Conservation (phyloP, 441 rosid species). For the Jatropha podagrica region DNA sequence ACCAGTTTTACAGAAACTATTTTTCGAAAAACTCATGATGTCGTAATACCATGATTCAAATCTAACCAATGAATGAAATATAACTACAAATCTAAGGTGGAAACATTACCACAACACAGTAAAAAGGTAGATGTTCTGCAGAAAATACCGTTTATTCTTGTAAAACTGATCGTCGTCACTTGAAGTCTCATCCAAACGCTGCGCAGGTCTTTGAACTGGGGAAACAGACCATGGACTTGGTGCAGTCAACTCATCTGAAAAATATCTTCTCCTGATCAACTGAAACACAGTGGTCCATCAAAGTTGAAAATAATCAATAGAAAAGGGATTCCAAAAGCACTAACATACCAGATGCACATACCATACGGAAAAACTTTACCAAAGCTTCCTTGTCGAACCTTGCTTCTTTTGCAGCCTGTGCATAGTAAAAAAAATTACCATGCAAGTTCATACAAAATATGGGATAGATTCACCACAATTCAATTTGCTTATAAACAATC, state of each 20-base stretch:
- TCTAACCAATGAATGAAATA: too few species aligned
- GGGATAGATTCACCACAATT: background rate
- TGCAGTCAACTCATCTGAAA: slow-evolving; percentile 71
- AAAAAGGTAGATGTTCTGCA: background rate
- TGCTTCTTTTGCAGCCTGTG: slow-evolving; percentile 94
- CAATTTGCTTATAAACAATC: background rate
- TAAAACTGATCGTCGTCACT: slow-evolving; percentile 67
- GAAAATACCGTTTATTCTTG: slow-evolving; percentile 57
- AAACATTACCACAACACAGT: background rate
- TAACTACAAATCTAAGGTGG: background rate
- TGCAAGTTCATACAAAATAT: background rate
- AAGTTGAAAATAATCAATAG: slow-evolving; percentile 10
- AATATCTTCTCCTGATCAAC: slow-evolving; percentile 95
- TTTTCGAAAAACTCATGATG: too few species aligned
- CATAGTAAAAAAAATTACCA: slow-evolving; percentile 19
- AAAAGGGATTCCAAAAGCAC: slow-evolving; percentile 2
- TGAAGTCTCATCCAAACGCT: slow-evolving; percentile 69
- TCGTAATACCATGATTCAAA: too few species aligned
- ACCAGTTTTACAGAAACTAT: too few species aligned
- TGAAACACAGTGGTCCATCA: slow-evolving; percentile 33
- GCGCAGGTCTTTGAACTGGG: slow-evolving; percentile 54
- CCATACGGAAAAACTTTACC: slow-evolving; percentile 77
- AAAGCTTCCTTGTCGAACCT: slow-evolving; percentile 95
- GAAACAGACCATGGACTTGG: slow-evolving; percentile 77
- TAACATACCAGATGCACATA: slow-evolving; percentile 29